Evolutionary conservation across 129 eudicot genomes (phyloP).

Genomic region (Centrapalus pauciflorus): DNA sequence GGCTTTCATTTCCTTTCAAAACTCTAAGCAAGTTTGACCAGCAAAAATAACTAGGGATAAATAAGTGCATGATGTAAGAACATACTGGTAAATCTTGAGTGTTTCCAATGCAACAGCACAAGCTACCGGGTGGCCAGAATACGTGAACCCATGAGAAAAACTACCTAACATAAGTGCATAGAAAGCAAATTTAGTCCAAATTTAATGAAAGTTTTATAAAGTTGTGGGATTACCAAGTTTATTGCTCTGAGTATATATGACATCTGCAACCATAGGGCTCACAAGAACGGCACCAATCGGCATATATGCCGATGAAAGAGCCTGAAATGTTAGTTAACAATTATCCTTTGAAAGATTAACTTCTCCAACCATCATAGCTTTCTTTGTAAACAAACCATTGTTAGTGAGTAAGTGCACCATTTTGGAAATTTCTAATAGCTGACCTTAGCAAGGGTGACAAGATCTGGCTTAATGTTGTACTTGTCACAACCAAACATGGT

Average conservation of each 20-base stretch:
- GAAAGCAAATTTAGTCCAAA: neutral
- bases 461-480: constrained; percentile 91
- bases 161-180: constrained; percentile 41
- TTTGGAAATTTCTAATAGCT: neutral
- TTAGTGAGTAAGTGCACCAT: no score
- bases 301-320: constrained; percentile 94
- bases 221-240: constrained; percentile 58
- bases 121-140: constrained; percentile 94
- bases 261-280: constrained; percentile 73
- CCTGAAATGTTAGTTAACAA: constrained; percentile 35
- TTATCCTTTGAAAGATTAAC: neutral
- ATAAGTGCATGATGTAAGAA: neutral
- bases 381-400: neutral
- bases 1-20: neutral
- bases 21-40: neutral
- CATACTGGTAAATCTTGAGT: constrained; percentile 85
- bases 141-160: constrained; percentile 93
- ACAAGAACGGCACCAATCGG: constrained; percentile 96
- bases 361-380: neutral
- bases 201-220: neutral
- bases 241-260: constrained; percentile 83
- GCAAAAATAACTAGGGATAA: neutral
- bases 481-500: constrained; percentile 94
- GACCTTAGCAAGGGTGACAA: constrained; percentile 91
- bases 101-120: constrained; percentile 96